Conservation (phyloP, 345 rosid species). For the Syzygium aromaticum region DNA sequence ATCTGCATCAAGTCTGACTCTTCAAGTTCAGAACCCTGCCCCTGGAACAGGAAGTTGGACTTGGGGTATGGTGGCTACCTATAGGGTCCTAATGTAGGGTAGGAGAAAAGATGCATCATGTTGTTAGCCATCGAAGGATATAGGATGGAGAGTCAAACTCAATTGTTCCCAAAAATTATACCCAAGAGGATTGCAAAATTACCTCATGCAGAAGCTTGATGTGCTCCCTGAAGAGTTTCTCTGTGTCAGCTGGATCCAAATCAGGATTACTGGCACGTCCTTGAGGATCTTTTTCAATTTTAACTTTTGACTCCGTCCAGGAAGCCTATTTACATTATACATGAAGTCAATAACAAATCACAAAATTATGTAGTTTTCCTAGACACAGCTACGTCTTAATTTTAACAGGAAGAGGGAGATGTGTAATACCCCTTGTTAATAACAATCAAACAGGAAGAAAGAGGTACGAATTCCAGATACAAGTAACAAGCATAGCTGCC, state of each 20-base stretch:
- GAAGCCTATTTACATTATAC: slow-evolving; percentile 48
- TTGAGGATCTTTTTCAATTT: slow-evolving; percentile 95
- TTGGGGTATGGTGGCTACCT: not conserved
- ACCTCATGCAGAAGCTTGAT: slow-evolving; percentile 79
- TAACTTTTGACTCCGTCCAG: slow-evolving; percentile 87
- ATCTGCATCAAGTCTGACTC: not conserved
- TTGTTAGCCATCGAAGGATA: not conserved
- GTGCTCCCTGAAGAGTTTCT: slow-evolving; percentile 93
- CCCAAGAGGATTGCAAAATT: slow-evolving; percentile 2
- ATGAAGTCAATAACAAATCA: not conserved
- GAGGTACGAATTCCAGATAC: not conserved
- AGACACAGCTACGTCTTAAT: not conserved
- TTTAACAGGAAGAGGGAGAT: not conserved
- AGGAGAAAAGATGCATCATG: not conserved
- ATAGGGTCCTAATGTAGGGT: not conserved
- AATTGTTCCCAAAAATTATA: not conserved
- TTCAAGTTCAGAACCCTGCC: not conserved
- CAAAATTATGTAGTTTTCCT: not conserved
- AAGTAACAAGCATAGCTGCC: not conserved
- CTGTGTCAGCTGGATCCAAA: slow-evolving; percentile 68
- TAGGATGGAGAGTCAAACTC: not conserved
- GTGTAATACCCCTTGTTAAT: not conserved
- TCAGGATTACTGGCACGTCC: slow-evolving; percentile 75
- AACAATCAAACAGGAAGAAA: not conserved
- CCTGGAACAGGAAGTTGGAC: not conserved